A percentile compares a stretch with the other conserved stretches of the same genome.
These are phyloP conservation scores for Phanerochaete sordida DNA, from an alignment of 768 basidiomycete genomes.

Conservation along the genomic window DNA sequence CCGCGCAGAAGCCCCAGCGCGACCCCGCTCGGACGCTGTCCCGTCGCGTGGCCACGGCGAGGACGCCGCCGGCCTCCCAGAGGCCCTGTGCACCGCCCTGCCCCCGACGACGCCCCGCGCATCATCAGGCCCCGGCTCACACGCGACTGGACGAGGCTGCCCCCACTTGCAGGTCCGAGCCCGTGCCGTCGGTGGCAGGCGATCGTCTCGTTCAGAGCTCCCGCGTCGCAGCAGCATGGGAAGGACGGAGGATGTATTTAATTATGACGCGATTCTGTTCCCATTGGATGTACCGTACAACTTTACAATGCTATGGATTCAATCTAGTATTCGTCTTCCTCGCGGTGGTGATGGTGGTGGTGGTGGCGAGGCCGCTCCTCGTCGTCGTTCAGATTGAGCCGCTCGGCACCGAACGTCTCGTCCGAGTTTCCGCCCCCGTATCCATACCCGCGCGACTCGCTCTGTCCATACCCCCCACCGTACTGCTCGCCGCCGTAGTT, in stretches of 20 bases:
- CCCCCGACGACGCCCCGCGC: not conserved
- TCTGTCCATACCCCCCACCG: conserved; percentile 4
- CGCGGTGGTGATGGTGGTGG: conserved; percentile 8
- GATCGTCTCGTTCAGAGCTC: too few species aligned
- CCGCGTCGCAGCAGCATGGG: too few species aligned
- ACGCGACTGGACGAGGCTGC: too few species aligned
- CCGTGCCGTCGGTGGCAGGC: too few species aligned
- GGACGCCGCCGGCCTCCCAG: not conserved
- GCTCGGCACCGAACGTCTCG: conserved; percentile 52
- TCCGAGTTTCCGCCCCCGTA: conserved; percentile 14
- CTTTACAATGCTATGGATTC: not conserved
- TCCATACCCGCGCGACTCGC: conserved; percentile 12
- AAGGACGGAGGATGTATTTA: too few species aligned
- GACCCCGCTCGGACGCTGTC: not conserved
- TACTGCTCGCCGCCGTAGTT: not conserved
- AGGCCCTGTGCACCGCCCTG: not conserved
- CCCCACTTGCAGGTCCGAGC: too few species aligned
- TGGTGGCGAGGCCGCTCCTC: conserved; percentile 25
- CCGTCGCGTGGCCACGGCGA: not conserved
- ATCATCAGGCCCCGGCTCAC: not conserved
- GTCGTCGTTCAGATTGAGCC: conserved; percentile 38
- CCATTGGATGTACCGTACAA: not conserved
- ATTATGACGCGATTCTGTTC: too few species aligned
- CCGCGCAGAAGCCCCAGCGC: not conserved
- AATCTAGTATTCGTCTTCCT: conserved; percentile 3